Percentiles rank a stretch among this genome's conserved stretches.
phyloP scores from a whole-genome alignment of 2,329 filamentous ascomycete species.

The Calcarisporium arbuscula region DNA sequence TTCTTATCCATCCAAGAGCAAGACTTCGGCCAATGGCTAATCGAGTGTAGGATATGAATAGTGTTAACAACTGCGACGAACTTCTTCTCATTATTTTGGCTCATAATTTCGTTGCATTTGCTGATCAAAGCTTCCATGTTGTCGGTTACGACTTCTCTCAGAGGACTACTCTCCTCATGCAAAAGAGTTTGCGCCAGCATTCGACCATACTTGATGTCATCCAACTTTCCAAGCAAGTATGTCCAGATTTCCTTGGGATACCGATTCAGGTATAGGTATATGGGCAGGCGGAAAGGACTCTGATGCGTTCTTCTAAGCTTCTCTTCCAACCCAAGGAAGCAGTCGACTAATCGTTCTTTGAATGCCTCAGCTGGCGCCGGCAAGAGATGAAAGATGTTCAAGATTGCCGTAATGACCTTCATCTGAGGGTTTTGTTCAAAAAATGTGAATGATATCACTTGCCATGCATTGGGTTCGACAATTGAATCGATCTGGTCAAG shows the following conservation, averaged over 20 bases:
- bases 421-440: slow-evolving; percentile 90
- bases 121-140: slow-evolving; percentile 68
- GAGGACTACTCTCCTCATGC: slow-evolving; percentile 64
- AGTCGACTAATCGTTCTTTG: slow-evolving; percentile 82
- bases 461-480: slow-evolving; percentile 70
- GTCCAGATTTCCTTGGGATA: slow-evolving; percentile 85
- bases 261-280: slow-evolving; percentile 89
- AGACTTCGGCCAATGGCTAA: slow-evolving; percentile 56
- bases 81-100: slow-evolving; percentile 62
- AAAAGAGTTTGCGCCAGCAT: slow-evolving; percentile 84
- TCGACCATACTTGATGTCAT: slow-evolving; percentile 80
- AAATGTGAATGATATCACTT: slow-evolving; percentile 89
- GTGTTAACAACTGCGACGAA: slow-evolving; percentile 73
- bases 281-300: slow-evolving; percentile 83
- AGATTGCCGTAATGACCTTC: slow-evolving; percentile 90
- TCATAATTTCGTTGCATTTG: slow-evolving; percentile 56
- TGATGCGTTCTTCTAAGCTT: slow-evolving; percentile 79
- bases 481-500: slow-evolving; percentile 91
- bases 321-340: slow-evolving; percentile 82
- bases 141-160: slow-evolving; percentile 68
- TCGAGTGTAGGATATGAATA: slow-evolving; percentile 75
- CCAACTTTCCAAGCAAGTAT: slow-evolving; percentile 71
- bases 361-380: slow-evolving; percentile 86
- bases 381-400: slow-evolving; percentile 96
- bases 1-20: slow-evolving; percentile 67